Percentiles rank a stretch among this genome's conserved stretches.
phyloP scores from a whole-genome alignment of 129 eudicot genomes.

The Flaveria sonorensis region DNA sequence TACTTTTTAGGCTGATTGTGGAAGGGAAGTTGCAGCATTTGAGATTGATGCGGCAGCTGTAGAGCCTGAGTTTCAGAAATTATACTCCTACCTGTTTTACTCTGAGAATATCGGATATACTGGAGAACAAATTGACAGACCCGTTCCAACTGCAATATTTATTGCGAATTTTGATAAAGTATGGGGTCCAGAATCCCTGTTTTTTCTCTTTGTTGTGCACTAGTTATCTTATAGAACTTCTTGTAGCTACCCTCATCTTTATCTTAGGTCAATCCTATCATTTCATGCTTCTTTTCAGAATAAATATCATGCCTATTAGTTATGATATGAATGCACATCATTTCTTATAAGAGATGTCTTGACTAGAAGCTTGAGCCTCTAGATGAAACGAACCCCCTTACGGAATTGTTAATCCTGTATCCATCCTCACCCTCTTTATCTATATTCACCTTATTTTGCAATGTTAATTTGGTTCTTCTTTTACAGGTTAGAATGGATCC shows the following conservation, averaged over 20 bases:
- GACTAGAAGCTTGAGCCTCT: constrained; percentile 9
- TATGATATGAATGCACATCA: not conserved
- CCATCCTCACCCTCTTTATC: constrained; percentile 2
- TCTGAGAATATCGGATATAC: constrained; percentile 53
- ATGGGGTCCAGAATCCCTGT: constrained; percentile 20
- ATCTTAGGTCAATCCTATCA: not conserved
- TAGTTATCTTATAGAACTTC: constrained; percentile 11
- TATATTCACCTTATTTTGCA: constrained; percentile 1
- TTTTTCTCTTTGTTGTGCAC: not conserved
- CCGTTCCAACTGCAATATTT: constrained; percentile 73
- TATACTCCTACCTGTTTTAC: constrained; percentile 77
- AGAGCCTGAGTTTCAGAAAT: constrained; percentile 74
- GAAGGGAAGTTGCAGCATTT: constrained; percentile 74
- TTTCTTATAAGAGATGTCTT: constrained; percentile 8
- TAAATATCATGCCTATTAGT: constrained; percentile 3
- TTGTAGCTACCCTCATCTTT: not conserved
- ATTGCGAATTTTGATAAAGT: constrained; percentile 93
- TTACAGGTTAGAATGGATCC: constrained; percentile 86
- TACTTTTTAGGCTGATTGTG: constrained; percentile 67
- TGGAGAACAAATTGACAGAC: constrained; percentile 62
- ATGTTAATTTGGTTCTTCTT: constrained; percentile 8
- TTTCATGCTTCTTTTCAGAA: constrained; percentile 14
- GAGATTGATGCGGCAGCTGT: constrained; percentile 78
- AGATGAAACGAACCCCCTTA: not conserved
- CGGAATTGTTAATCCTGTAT: constrained; percentile 5